Conservation (phyloP, 2,329 filamentous ascomycete genomes). For the Drechslerella dactyloides region DNA sequence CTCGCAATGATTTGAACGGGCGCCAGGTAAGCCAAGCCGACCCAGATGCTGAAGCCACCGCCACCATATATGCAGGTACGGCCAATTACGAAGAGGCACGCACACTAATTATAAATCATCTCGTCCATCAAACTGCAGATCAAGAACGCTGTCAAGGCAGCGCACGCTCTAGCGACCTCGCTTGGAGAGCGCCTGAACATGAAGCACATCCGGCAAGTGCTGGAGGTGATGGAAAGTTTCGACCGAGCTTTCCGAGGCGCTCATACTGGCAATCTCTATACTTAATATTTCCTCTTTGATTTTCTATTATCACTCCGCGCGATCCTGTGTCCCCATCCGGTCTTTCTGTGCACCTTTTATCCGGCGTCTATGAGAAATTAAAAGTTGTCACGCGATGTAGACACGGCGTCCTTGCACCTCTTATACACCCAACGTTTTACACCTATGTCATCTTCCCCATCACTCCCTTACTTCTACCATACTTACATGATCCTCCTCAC, state of each 20-base stretch:
- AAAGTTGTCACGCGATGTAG: not conserved
- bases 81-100: conserved; percentile 58
- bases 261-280: conserved; percentile 9
- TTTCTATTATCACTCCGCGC: not conserved
- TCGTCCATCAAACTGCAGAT: conserved; percentile 79
- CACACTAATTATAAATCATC: conserved; percentile 85
- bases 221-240: conserved; percentile 84
- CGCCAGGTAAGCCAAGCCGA: conserved; percentile 58
- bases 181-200: conserved; percentile 75
- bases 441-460: too few species aligned
- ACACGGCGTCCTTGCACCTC: too few species aligned
- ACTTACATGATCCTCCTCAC: too few species aligned
- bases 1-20: conserved; percentile 73
- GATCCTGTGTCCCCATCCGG: too few species aligned
- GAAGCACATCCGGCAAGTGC: conserved; percentile 78
- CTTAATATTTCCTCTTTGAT: not conserved
- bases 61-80: conserved; percentile 12
- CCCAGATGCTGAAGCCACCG: too few species aligned
- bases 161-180: conserved; percentile 64
- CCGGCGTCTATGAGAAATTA: conserved; percentile 3
- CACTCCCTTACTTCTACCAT: too few species aligned
- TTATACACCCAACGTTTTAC: too few species aligned
- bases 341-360: not conserved
- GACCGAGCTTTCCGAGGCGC: conserved; percentile 69
- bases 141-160: conserved; percentile 61